These are phyloP conservation scores for Thalassiosira mediterranea DNA, from an alignment of 352 stramenopile genomes.

Conservation along the genomic window DNA sequence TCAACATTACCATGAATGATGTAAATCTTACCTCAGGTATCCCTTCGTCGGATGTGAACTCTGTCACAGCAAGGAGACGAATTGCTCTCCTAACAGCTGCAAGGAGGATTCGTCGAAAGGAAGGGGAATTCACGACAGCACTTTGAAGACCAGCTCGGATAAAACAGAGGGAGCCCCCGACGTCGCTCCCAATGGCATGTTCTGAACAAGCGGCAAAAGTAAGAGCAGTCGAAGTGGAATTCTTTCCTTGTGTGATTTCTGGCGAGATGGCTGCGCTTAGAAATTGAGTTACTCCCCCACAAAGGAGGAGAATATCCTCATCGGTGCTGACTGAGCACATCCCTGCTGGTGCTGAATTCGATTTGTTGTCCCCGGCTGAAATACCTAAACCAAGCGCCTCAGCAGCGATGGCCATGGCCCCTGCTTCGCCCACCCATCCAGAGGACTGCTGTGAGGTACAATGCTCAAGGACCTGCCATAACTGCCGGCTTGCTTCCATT, in stretches of 20 bases:
- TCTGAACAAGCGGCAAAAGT: slow-evolving; percentile 68
- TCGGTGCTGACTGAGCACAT: slow-evolving; percentile 47
- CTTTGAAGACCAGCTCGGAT: slow-evolving; percentile 68
- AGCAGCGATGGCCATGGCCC: slow-evolving; percentile 82
- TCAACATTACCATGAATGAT: no score
- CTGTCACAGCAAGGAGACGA: slow-evolving; percentile 67
- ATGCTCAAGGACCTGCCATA: slow-evolving; percentile 80
- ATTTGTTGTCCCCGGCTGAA: slow-evolving; percentile 65
- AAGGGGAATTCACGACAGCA: slow-evolving; percentile 53
- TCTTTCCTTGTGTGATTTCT: slow-evolving; percentile 4
- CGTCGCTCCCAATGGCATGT: slow-evolving; percentile 65
- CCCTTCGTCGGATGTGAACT: slow-evolving; percentile 74
- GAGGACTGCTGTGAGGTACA: slow-evolving; percentile 64
- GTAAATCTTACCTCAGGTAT: slow-evolving; percentile 36
- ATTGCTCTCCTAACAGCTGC: slow-evolving; percentile 65
- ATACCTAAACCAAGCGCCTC: slow-evolving; percentile 84
- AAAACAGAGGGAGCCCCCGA: slow-evolving; percentile 70
- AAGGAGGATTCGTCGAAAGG: slow-evolving; percentile 65
- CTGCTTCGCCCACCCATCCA: slow-evolving; percentile 82
- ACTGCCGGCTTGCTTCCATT: slow-evolving; percentile 35
- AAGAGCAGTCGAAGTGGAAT: slow-evolving; percentile 29
- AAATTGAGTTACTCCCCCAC: slow-evolving; percentile 63
- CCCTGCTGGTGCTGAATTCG: slow-evolving; percentile 43
- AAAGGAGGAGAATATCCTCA: slow-evolving; percentile 54
- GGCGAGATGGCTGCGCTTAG: slow-evolving; percentile 58